These are phyloP conservation scores for Batkoa obscura DNA, from an alignment of 371 early-diverging fungal genomes.

Conservation along the genomic window DNA sequence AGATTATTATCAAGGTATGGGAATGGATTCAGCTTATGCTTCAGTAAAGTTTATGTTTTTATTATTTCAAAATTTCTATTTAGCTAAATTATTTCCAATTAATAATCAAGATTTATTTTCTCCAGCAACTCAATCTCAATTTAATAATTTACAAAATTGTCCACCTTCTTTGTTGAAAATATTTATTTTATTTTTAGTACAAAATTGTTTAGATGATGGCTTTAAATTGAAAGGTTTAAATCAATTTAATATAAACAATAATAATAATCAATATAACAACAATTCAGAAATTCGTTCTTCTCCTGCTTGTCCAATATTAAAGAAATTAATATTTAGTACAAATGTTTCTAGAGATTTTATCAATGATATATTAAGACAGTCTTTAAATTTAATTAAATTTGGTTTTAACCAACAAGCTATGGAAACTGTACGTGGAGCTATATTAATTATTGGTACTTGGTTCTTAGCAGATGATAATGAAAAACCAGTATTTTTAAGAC, in stretches of 20 bases:
- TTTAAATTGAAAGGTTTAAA: constrained; percentile 15
- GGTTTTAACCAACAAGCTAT: constrained; percentile 25
- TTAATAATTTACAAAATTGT: constrained; percentile 40
- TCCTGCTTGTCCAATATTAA: constrained; percentile 42
- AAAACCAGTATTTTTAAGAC: constrained; percentile 2
- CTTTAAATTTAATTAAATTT: constrained; percentile 31
- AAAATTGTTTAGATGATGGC: constrained; percentile 33
- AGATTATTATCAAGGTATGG: constrained; percentile 21
- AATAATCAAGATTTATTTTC: constrained; percentile 8
- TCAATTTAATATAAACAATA: not conserved
- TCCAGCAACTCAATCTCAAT: not conserved
- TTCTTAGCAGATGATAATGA: constrained; percentile 24
- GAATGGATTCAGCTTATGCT: constrained; percentile 43
- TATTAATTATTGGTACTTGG: constrained; percentile 56
- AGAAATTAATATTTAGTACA: constrained; percentile 39
- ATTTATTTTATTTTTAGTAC: constrained; percentile 40
- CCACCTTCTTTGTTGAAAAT: constrained; percentile 49
- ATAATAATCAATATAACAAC: no score
- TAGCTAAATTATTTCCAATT: constrained; percentile 48
- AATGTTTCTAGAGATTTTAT: constrained; percentile 48
- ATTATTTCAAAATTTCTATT: constrained; percentile 36
- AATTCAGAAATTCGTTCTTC: not conserved
- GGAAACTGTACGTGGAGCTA: constrained; percentile 42
- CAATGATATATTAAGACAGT: constrained; percentile 55
- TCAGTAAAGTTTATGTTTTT: constrained; percentile 49